Percentiles rank a stretch among this genome's conserved stretches.
Evolutionary conservation across 1,284 basidiomycete species (phyloP).

Genomic region (Gomphus bonarii): DNA sequence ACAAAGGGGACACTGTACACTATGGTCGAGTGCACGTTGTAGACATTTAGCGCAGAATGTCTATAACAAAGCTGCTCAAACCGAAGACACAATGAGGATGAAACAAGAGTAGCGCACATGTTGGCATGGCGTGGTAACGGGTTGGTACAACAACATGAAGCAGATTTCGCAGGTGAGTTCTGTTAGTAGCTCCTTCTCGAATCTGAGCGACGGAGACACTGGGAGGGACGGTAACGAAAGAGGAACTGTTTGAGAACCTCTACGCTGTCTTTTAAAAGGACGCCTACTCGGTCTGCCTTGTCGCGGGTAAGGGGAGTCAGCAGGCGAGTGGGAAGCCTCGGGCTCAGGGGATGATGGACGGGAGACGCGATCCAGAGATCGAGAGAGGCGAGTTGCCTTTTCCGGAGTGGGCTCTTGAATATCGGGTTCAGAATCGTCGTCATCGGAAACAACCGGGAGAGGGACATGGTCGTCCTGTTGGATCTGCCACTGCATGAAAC

Average conservation of each 20-base stretch:
- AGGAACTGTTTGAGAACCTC: slow-evolving; percentile 21
- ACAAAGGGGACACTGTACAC: slow-evolving; percentile 75
- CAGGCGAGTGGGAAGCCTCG: slow-evolving; percentile 14
- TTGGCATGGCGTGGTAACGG: slow-evolving; percentile 88
- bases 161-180: slow-evolving; percentile 90
- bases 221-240: slow-evolving; percentile 18
- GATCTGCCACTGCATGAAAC: slow-evolving; percentile 14
- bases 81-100: neutral
- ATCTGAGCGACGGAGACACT: slow-evolving; percentile 22
- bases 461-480: slow-evolving; percentile 5
- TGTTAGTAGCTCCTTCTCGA: slow-evolving; percentile 61
- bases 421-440: slow-evolving; percentile 17
- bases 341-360: slow-evolving; percentile 1
- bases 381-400: slow-evolving; percentile 13
- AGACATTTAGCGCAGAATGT: slow-evolving; percentile 89
- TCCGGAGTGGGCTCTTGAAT: slow-evolving; percentile 12
- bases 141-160: slow-evolving; percentile 73
- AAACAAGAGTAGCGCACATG: slow-evolving; percentile 50
- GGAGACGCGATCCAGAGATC: neutral
- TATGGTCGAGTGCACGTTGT: slow-evolving; percentile 83
- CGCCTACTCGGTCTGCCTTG: slow-evolving; percentile 17
- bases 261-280: slow-evolving; percentile 12
- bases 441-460: slow-evolving; percentile 8
- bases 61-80: slow-evolving; percentile 26
- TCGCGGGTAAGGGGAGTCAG: slow-evolving; percentile 26